Base-by-base conservation (phyloP, 2,329 filamentous ascomycete species). In the Bipolaris gigantea region DNA sequence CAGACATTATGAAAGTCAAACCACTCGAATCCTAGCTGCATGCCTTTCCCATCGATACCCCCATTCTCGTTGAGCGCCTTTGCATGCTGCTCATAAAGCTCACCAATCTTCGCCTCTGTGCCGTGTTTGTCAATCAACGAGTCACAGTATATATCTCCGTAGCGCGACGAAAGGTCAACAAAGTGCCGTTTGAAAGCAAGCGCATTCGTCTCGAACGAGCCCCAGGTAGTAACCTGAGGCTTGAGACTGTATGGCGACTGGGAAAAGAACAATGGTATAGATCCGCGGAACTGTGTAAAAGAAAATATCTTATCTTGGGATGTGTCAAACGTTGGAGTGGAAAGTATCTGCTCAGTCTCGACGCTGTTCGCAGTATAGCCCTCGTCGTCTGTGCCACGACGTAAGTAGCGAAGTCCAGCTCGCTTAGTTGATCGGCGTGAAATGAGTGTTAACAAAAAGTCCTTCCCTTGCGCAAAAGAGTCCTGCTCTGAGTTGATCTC, bases 1-100 rank as follows among this genome's bases (percentile, higher is more conserved):
- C 94, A 97, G 25, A 89, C 89, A 16, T 86, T 82, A 72, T 97
- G 94, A 66, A 99, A 99, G 70, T 99, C 94, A 65, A 97, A 99
- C 94, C 94, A 99, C 70, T 96, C 90, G 67, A 96, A 95, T 0
- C 80, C 82, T 11, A 94, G 75, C 9, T 79, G 72, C 10, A 69
- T 70, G 11, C 72, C 73, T 47, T 75, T 71, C 10, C 77, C 79
- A 54, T 84, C 79, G 18, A 80, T 71, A 4, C 80, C 79, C 6
- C 79, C 79, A 7, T 63, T 50, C 9, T 87, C 80, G 59, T 94
- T 96, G 48, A 93, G 78, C 21, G 79, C 75, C 44, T 84, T 77
- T 1, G 89, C 81, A 53, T 86, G 85, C 45, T 83, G 81, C 66
- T 95, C 84, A 69, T 91, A 99, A 33, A 87, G 81, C 48, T 88